These are phyloP conservation scores for Cenchrus fungigraminus DNA, from an alignment of 176 grass and related monocot genomes.

Conservation along the genomic window DNA sequence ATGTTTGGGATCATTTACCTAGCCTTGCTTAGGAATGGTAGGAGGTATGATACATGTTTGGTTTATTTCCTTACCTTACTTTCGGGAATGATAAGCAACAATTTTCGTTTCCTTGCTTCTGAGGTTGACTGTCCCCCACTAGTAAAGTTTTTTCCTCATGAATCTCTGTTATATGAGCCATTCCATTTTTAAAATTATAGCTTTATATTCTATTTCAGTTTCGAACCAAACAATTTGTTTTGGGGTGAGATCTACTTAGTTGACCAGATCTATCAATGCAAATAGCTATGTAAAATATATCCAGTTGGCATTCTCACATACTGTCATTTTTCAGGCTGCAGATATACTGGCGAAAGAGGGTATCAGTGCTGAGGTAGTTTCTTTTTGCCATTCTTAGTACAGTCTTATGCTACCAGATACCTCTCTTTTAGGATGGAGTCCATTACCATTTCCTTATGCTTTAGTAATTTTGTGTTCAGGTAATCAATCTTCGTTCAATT, in stretches of 20 bases:
- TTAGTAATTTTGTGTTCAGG: slow-evolving; percentile 50
- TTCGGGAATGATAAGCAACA: not conserved
- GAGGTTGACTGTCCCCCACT: not conserved
- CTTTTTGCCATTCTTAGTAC: slow-evolving; percentile 12
- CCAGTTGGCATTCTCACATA: slow-evolving; percentile 23
- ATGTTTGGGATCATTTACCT: not conserved
- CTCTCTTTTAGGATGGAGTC: not conserved
- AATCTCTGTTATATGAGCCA: not conserved
- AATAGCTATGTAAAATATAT: not conserved
- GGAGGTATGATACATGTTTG: not conserved
- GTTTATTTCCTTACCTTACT: not conserved
- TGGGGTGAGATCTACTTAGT: not conserved
- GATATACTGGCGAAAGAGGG: slow-evolving; percentile 95
- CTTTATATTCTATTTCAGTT: not conserved
- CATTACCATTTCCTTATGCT: slow-evolving; percentile 17
- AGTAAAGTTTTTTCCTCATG: not conserved
- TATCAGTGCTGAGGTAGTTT: slow-evolving; percentile 92
- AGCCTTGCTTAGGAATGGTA: not conserved
- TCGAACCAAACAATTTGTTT: not conserved
- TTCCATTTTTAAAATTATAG: not conserved
- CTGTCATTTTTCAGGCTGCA: slow-evolving; percentile 73
- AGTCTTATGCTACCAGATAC: not conserved
- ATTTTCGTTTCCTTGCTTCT: slow-evolving; percentile 8
- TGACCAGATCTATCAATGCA: slow-evolving; percentile 6
- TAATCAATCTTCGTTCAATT: slow-evolving; percentile 96